phyloP scores from a whole-genome alignment of 306 rosid genomes.

The Spatholobus suberectus region DNA sequence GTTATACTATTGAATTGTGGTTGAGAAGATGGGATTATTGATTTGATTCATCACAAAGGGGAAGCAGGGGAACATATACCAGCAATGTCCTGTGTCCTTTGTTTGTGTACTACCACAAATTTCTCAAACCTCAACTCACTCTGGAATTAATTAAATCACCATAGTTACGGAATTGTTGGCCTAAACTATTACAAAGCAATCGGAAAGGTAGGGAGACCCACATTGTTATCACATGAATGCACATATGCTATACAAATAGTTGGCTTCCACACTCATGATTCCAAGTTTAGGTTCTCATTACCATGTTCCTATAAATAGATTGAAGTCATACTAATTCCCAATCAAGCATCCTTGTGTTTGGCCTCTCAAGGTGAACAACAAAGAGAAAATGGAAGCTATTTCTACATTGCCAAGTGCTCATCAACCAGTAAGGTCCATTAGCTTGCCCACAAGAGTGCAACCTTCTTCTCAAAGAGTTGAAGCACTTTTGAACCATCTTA shows the following conservation, averaged over 20 bases:
- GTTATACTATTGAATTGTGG: constrained; percentile 36
- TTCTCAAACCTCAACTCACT: background rate
- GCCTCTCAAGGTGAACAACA: no score
- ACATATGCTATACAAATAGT: constrained; percentile 14
- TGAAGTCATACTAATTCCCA: background rate
- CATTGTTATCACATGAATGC: constrained; percentile 64
- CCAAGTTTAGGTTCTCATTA: constrained; percentile 5
- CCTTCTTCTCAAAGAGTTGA: constrained; percentile 66
- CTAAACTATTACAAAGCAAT: constrained; percentile 32
- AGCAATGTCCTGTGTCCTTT: constrained; percentile 41
- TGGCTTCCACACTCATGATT: no score
- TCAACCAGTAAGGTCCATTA: constrained; percentile 74
- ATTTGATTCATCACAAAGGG: background rate
- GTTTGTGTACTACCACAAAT: constrained; percentile 36
- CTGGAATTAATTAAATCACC: constrained; percentile 39
- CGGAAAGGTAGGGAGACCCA: constrained; percentile 48
- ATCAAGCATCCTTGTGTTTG: constrained; percentile 47
- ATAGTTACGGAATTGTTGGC: constrained; percentile 38
- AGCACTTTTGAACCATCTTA: constrained; percentile 55
- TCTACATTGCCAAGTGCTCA: constrained; percentile 17
- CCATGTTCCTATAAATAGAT: constrained; percentile 49
- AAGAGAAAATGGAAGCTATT: constrained; percentile 45
- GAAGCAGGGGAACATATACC: constrained; percentile 44
- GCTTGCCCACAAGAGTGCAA: constrained; percentile 74
- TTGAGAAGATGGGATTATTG: constrained; percentile 35